Conservation (phyloP, 768 basidiomycete genomes). For the Rickenella mellea region DNA sequence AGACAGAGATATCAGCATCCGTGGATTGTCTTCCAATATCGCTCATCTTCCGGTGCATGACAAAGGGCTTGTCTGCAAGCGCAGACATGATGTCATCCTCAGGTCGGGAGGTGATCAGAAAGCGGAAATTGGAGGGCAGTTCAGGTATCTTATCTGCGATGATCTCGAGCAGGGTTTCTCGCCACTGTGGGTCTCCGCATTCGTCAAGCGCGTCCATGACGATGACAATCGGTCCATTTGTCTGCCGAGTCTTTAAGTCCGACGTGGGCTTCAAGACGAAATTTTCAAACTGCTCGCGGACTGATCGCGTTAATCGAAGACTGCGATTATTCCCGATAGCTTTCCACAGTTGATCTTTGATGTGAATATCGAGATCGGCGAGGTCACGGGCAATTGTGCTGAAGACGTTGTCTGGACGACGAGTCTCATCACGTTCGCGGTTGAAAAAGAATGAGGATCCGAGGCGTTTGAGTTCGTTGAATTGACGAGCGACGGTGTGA, state of each 20-base stretch:
- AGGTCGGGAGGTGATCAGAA: conserved; percentile 10
- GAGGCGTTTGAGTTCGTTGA: conserved; percentile 7
- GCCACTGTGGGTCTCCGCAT: conserved; percentile 3
- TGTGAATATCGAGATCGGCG: no score
- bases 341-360: conserved; percentile 7
- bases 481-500: conserved; percentile 9
- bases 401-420: no score
- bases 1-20: conserved; percentile 7
- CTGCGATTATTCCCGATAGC: conserved; percentile 5
- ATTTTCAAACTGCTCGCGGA: conserved; percentile 10
- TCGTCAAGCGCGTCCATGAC: conserved; percentile 13
- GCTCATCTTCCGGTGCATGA: neutral
- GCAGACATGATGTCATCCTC: conserved; percentile 4
- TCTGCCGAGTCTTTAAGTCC: conserved; percentile 3
- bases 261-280: conserved; percentile 6
- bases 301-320: conserved; percentile 1
- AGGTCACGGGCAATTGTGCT: conserved; percentile 7
- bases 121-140: conserved; percentile 7
- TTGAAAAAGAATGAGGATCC: conserved; percentile 12
- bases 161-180: conserved; percentile 3
- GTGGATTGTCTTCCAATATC: no score
- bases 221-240: conserved; percentile 5
- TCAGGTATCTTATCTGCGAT: conserved; percentile 1
- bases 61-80: conserved; percentile 1
- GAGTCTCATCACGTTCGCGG: conserved; percentile 3